Conservation (phyloP, 352 stramenopile species). For the Globisporangium solare region DNA sequence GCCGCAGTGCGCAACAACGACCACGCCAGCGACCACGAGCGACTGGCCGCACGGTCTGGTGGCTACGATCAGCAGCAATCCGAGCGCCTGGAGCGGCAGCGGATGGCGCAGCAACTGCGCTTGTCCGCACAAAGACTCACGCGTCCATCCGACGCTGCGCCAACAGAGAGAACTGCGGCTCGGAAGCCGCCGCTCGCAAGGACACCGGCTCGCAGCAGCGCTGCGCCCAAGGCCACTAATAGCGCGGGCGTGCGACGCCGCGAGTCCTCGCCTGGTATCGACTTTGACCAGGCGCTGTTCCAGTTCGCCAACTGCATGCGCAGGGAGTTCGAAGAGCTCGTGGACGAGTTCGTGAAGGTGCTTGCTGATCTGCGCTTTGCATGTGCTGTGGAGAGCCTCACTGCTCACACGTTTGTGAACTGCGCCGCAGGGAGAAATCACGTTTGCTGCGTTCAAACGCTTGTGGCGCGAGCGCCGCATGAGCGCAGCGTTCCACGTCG, state of each 20-base stretch:
- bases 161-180: not conserved
- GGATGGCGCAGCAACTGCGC: not conserved
- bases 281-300: constrained; percentile 30
- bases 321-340: constrained; percentile 34
- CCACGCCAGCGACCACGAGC: not conserved
- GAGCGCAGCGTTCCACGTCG: constrained; percentile 64
- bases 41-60: not conserved
- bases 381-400: too few relatives aligned
- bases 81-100: not conserved
- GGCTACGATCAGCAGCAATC: not conserved
- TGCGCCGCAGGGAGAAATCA: constrained; percentile 25
- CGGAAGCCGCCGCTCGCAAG: constrained; percentile 3
- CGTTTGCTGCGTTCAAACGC: constrained; percentile 42
- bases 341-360: constrained; percentile 32
- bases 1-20: too few relatives aligned
- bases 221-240: not conserved
- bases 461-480: constrained; percentile 40
- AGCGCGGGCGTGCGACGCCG: constrained; percentile 3
- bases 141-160: too few relatives aligned
- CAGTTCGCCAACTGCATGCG: constrained; percentile 34
- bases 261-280: constrained; percentile 12
- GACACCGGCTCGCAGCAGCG: too few relatives aligned
- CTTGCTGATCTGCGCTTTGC: not conserved
- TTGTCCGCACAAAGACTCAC: not conserved
- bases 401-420: too few relatives aligned